Percentiles rank a stretch among this genome's conserved stretches.
Evolutionary conservation across 139 green algal genomes (phyloP).

Genomic region (Chlorella sp.): DNA sequence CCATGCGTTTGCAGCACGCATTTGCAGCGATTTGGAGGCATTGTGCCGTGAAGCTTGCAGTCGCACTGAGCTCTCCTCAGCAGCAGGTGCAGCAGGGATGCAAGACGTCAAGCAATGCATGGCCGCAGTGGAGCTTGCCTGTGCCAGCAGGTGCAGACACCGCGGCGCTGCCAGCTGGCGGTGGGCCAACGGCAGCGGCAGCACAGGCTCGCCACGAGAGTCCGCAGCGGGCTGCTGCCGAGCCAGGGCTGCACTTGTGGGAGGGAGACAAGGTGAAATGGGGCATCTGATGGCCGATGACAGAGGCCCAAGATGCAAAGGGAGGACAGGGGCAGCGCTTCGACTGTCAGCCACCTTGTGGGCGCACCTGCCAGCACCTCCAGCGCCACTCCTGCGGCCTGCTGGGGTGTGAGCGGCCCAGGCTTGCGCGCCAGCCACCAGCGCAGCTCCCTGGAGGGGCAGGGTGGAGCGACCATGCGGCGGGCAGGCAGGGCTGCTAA

Average conservation of each 20-base stretch:
- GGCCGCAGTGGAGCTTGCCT: too few relatives aligned
- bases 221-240: conserved; percentile 43
- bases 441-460: conserved; percentile 85
- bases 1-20: neutral
- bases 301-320: too few relatives aligned
- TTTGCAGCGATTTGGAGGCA: neutral
- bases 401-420: conserved; percentile 35
- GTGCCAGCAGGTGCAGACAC: conserved; percentile 88
- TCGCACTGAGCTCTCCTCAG: too few relatives aligned
- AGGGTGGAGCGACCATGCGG: too few relatives aligned
- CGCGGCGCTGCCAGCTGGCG: conserved; percentile 55
- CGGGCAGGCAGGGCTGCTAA: too few relatives aligned
- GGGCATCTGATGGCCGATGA: neutral
- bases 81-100: too few relatives aligned
- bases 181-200: conserved; percentile 78
- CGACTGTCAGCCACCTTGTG: too few relatives aligned
- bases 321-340: too few relatives aligned
- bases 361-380: conserved; percentile 49
- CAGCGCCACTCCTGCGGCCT: conserved; percentile 42
- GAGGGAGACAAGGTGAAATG: neutral
- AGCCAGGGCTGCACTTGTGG: neutral
- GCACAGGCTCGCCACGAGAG: conserved; percentile 46
- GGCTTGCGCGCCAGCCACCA: conserved; percentile 65
- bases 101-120: too few relatives aligned
- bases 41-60: too few relatives aligned